phyloP scores from a whole-genome alignment of 2,329 filamentous ascomycete species.

The Penicillium sp. region DNA sequence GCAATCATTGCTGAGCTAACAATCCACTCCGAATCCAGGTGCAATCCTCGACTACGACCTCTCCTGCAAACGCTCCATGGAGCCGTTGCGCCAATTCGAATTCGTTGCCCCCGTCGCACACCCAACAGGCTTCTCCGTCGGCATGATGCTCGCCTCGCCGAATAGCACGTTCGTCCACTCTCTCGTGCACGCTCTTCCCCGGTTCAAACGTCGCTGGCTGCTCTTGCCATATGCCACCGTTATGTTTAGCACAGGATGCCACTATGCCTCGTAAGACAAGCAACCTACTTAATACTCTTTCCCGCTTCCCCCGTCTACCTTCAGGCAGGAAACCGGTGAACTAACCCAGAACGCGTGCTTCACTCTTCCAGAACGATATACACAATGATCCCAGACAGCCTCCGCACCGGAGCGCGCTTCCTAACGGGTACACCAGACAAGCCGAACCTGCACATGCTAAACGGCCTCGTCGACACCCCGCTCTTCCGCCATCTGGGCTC shows the following conservation, averaged over 20 bases:
- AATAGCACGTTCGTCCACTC: constrained; percentile 41
- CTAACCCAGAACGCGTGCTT: neutral
- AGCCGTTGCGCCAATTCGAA: constrained; percentile 46
- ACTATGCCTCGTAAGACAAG: constrained; percentile 46
- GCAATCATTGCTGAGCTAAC: no score
- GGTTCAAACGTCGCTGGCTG: constrained; percentile 47
- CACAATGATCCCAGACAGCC: constrained; percentile 35
- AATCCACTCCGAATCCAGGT: constrained; percentile 16
- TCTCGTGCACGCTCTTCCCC: constrained; percentile 39
- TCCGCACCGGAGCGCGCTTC: constrained; percentile 40
- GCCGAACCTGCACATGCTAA: constrained; percentile 44
- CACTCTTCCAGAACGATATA: constrained; percentile 40
- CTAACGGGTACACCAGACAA: constrained; percentile 37
- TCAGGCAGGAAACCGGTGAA: no score
- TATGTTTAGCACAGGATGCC: constrained; percentile 52
- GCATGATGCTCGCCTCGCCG: constrained; percentile 48
- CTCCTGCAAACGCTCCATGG: constrained; percentile 45
- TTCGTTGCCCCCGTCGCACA: constrained; percentile 50
- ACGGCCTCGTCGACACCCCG: constrained; percentile 46
- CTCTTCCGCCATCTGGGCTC: constrained; percentile 50
- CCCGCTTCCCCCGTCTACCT: neutral
- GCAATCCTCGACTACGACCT: constrained; percentile 44
- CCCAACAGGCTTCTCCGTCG: constrained; percentile 48
- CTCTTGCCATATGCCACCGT: constrained; percentile 48
- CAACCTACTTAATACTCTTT: no score